phyloP scores from a whole-genome alignment of 257 asterid genomes.

The Solanum corneliomulleri region DNA sequence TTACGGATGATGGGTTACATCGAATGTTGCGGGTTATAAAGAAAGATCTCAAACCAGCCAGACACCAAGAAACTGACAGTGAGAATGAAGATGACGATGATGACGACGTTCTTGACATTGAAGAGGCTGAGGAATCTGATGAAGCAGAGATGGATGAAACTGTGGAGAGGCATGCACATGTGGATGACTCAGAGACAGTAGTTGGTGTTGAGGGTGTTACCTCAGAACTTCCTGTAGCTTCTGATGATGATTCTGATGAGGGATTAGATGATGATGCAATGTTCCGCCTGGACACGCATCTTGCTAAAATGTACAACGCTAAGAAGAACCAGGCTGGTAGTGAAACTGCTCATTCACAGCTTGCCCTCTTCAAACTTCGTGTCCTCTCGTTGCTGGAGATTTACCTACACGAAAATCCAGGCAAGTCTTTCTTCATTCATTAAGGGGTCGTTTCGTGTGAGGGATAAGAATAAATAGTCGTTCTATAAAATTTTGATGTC shows the following conservation, averaged over 20 bases:
- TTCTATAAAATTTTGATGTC: too few relatives aligned
- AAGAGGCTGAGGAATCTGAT: conserved; percentile 79
- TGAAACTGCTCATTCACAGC: conserved; percentile 97
- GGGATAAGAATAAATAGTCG: too few relatives aligned
- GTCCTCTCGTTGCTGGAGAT: conserved; percentile 91
- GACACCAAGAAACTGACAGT: conserved; percentile 52
- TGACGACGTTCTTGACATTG: conserved; percentile 75
- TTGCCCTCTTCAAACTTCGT: conserved; percentile 89
- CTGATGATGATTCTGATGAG: conserved; percentile 81
- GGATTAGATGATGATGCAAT: conserved; percentile 96
- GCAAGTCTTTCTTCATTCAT: conserved; percentile 25
- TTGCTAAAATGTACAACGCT: conserved; percentile 57
- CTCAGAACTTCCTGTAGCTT: conserved; percentile 48
- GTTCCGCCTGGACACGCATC: conserved; percentile 77
- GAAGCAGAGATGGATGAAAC: conserved; percentile 80
- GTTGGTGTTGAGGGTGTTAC: conserved; percentile 28
- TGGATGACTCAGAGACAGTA: conserved; percentile 71
- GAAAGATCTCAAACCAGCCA: conserved; percentile 83
- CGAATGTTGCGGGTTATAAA: conserved; percentile 83
- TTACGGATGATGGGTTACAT: conserved; percentile 72
- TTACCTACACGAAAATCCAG: conserved; percentile 92
- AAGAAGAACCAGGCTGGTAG: conserved; percentile 77
- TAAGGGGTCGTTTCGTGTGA: background rate
- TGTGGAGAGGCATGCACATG: conserved; percentile 61
- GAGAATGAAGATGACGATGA: conserved; percentile 45